Evolutionary conservation across 129 eudicot species (phyloP), one percentile per base, ranked within the genome.

Genomic region (Calendula officinalis): DNA sequence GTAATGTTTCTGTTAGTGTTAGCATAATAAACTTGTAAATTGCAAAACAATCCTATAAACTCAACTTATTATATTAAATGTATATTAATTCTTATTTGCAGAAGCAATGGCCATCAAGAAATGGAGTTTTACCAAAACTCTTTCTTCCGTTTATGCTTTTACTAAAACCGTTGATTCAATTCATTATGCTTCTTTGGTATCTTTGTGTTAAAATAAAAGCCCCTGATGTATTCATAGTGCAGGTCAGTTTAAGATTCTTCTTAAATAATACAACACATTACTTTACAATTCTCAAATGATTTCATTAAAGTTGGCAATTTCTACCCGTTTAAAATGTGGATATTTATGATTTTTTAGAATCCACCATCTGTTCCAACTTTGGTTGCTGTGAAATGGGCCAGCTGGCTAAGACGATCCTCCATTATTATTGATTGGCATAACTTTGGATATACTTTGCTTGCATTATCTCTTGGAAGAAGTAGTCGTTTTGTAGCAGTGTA

Each of bases 291-390:
- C 4, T 60, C 3, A 32, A 70, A 22, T 22, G 5, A 43, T 40
- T 62, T 14, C 16, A 49, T 8, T 15, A 49, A 30, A 49, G 32
- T 22, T 50, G 30, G 34, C 56, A 7, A 50, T 17, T 50, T 50
- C 2, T 11, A 52, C 34, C 36, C n/a, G 30, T 40, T 40, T 40
- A 40, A 40, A 40, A 40, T 40, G 9, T 40, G 44, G 7, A 8
- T 59, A 30, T 59, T 68, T 72, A 46, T 67, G 63, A 42, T 60
- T 73, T 10, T 73, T 64, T 68, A 86, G 92, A 90, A 90, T 75
- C 97, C 95, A 62, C 95, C 95, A 16, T 86, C 91, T 46, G 95
- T 90, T 74, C 97, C 97, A 56, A 86, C 97, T 49, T 74, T 90
- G 58, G 85, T 81, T 46, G 92, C 86, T 52, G 95, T 86, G 6